Base-by-base conservation (phyloP, 2,329 filamentous ascomycete genomes). In the Westerdykella aurantiaca region DNA sequence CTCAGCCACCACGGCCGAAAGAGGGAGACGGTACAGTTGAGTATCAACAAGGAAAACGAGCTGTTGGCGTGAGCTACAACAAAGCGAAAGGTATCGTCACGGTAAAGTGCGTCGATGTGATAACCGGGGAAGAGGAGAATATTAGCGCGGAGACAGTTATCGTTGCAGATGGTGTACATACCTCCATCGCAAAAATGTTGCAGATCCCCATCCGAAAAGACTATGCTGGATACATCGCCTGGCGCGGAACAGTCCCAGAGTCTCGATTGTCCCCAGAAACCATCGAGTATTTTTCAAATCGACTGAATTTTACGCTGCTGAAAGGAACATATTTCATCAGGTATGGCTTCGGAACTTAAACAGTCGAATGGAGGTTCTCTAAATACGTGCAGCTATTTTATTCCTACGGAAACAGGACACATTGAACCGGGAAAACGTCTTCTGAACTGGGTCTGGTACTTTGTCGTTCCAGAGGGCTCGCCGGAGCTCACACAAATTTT, bases 381-480 rank as follows among this genome's bases (percentile, higher is more conserved):
- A 63, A 11, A 29, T 12, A 12, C 11, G 11, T 29, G 25, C 25
- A 29, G 25, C 11, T 75, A 75, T 48, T 54, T 69, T 5, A 73
- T 76, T n/a, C 73, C 72, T 0, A 68, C 69, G 1, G 57, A 65
- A 12, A 55, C 69, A 22, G 72, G 72, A 2, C 61, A 58, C 1
- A 58, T 71, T 5, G 55, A 61, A 25, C 54, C 60, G 0, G 70
- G 69, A 4, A 53, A 70, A 18, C 66, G 71, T 10, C 64, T 72
- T 3, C 61, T 75, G 48, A 76, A 75, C 45, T 74, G 66, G 48
- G 69, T 76, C 1, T 74, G 71, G 63, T 77, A 76, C 56, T 65
- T 57, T 41, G 72, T 74, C 48, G 61, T 69, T 21, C 48, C 58
- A 0, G 63, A 71, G n/a, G 61, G 55, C 6, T 68, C 68, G 1